Percentiles rank a stretch among this genome's conserved stretches.
phyloP scores from a whole-genome alignment of 2,329 filamentous ascomycete genomes.

The Arachnomyces sp. region DNA sequence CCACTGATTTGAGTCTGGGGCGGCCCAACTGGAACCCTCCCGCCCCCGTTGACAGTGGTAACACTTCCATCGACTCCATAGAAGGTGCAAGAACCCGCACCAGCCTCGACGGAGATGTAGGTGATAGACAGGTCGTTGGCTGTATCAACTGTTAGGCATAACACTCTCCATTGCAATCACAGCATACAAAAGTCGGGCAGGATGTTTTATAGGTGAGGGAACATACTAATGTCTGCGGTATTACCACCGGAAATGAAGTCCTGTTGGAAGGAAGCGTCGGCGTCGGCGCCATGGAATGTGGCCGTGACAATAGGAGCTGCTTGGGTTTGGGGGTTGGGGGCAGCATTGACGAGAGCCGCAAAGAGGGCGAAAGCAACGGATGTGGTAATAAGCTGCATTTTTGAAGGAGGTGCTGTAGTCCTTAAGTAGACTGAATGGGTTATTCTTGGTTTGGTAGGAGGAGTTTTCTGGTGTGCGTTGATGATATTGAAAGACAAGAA shows the following conservation, averaged over 20 bases:
- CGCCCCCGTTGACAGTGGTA: slow-evolving; percentile 12
- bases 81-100: slow-evolving; percentile 14
- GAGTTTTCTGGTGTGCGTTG: too few relatives aligned
- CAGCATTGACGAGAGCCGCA: too few relatives aligned
- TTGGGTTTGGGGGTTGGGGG: too few relatives aligned
- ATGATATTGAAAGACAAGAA: too few relatives aligned
- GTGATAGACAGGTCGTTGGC: slow-evolving; percentile 5
- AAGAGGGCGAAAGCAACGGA: too few relatives aligned
- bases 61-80: slow-evolving; percentile 14
- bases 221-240: slow-evolving; percentile 12
- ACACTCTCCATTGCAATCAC: too few relatives aligned
- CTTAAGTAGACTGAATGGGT: too few relatives aligned
- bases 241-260: slow-evolving; percentile 13
- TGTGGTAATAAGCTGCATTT: too few relatives aligned
- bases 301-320: neutral
- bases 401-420: too few relatives aligned
- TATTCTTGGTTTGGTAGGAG: too few relatives aligned
- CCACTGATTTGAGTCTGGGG: slow-evolving; percentile 18
- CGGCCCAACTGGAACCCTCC: slow-evolving; percentile 16
- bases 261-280: slow-evolving; percentile 13
- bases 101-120: slow-evolving; percentile 16
- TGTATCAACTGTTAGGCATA: too few relatives aligned
- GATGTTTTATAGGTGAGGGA: neutral
- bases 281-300: slow-evolving; percentile 16
- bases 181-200: too few relatives aligned